These are phyloP conservation scores for Clarireedia hainanense DNA, from an alignment of 2,329 filamentous ascomycete genomes.

Conservation along the genomic window DNA sequence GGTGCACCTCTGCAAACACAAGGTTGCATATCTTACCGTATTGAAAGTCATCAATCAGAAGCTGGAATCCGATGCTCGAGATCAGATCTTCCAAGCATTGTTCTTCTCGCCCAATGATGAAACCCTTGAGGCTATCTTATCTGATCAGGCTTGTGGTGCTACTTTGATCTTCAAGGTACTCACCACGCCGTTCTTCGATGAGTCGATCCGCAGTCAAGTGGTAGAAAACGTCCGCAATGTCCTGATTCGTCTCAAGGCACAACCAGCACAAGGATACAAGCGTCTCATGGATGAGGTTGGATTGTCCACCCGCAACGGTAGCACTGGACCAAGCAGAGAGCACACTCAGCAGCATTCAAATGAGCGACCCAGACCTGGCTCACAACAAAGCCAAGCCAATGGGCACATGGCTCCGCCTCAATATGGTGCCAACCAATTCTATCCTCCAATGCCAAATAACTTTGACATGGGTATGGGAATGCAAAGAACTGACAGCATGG, in stretches of 20 bases:
- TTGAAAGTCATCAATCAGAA: slow-evolving; percentile 98
- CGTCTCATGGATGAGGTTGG: slow-evolving; percentile 98
- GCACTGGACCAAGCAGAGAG: slow-evolving; percentile 29
- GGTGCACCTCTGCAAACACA: slow-evolving; percentile 94
- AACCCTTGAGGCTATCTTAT: slow-evolving; percentile 80
- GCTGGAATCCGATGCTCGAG: slow-evolving; percentile 83
- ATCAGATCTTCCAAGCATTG: slow-evolving; percentile 79
- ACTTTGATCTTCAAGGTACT: slow-evolving; percentile 98
- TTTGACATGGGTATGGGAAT: slow-evolving; percentile 47
- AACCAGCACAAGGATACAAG: slow-evolving; percentile 94
- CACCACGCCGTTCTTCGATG: slow-evolving; percentile 95
- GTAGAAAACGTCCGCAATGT: slow-evolving; percentile 89
- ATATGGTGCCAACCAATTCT: slow-evolving; percentile 42
- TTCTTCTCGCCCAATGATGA: slow-evolving; percentile 89
- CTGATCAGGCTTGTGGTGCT: slow-evolving; percentile 84
- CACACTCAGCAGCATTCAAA: slow-evolving; percentile 33
- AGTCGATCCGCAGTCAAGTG: slow-evolving; percentile 78
- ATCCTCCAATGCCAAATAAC: slow-evolving; percentile 39
- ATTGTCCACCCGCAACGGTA: slow-evolving; percentile 58
- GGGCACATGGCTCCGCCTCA: slow-evolving; percentile 33
- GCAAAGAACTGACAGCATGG: slow-evolving; percentile 45
- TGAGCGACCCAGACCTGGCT: slow-evolving; percentile 47
- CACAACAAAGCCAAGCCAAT: slow-evolving; percentile 42
- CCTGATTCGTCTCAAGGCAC: slow-evolving; percentile 81
- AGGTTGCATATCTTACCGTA: slow-evolving; percentile 94